Percentiles rank a stretch among this genome's conserved stretches.
These are phyloP conservation scores for Aspergillus fijiensis DNA, from an alignment of 2,329 filamentous ascomycete genomes.

Conservation along the genomic window DNA sequence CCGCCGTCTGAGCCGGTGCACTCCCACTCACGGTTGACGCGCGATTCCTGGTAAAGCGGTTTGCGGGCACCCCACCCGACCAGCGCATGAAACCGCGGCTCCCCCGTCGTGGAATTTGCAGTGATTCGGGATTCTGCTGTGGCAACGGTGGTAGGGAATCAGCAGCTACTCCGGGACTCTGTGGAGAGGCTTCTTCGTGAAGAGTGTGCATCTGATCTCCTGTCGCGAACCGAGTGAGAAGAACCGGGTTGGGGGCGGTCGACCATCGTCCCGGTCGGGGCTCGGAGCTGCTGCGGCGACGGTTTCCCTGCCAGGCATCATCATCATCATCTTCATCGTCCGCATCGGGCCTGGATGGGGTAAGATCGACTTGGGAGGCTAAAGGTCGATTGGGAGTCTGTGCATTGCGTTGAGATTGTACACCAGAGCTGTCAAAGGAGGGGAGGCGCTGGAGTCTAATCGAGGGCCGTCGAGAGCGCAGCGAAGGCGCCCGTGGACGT, in stretches of 20 bases:
- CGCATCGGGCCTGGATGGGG: slow-evolving; percentile 4
- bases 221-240: slow-evolving; percentile 23
- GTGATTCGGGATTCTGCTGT: slow-evolving; percentile 17
- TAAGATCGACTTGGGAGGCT: not conserved
- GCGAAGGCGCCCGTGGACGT: slow-evolving; percentile 25
- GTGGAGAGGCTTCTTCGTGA: slow-evolving; percentile 33
- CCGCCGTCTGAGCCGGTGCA: slow-evolving; percentile 14
- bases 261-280: slow-evolving; percentile 39
- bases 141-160: slow-evolving; percentile 12
- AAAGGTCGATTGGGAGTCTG: slow-evolving; percentile 9
- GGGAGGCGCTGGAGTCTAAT: slow-evolving; percentile 29
- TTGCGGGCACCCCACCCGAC: slow-evolving; percentile 33
- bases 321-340: slow-evolving; percentile 32
- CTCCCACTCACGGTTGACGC: slow-evolving; percentile 31
- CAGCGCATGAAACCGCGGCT: slow-evolving; percentile 30
- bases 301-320: slow-evolving; percentile 28
- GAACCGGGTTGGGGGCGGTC: slow-evolving; percentile 20
- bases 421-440: slow-evolving; percentile 14
- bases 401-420: slow-evolving; percentile 3
- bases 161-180: slow-evolving; percentile 14
- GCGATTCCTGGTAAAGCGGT: slow-evolving; percentile 34
- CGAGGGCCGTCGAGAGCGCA: slow-evolving; percentile 32
- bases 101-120: slow-evolving; percentile 19
- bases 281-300: slow-evolving; percentile 44
- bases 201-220: slow-evolving; percentile 32